A percentile compares a stretch with the other conserved stretches of the same genome.
These are phyloP conservation scores for Colletotrichum cereale DNA, from an alignment of 2,329 filamentous ascomycete species.

Conservation along the genomic window DNA sequence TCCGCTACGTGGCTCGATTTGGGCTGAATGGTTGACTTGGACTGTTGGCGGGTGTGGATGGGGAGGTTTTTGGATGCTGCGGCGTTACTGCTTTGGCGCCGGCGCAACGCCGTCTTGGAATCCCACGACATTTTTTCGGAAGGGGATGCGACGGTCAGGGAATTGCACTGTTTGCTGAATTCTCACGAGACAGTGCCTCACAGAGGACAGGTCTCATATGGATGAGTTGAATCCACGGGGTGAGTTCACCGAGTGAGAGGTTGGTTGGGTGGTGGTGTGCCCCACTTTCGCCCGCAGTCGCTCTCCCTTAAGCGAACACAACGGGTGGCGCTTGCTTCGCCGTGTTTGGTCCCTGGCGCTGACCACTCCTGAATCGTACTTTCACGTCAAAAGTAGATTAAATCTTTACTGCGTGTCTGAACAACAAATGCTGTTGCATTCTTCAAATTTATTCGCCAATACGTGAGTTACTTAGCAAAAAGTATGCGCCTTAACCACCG, in stretches of 20 bases:
- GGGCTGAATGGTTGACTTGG: conserved; percentile 55
- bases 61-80: conserved; percentile 53
- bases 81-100: conserved; percentile 62
- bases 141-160: not conserved
- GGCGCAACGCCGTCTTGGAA: conserved; percentile 53
- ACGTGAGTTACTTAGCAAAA: not conserved
- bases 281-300: conserved; percentile 26
- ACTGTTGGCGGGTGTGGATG: conserved; percentile 56
- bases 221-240: conserved; percentile 5
- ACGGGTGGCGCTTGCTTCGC: conserved; percentile 2
- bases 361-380: not conserved
- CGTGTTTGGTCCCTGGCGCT: not conserved
- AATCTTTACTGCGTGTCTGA: not conserved
- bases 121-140: conserved; percentile 53
- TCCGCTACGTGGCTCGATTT: conserved; percentile 77
- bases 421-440: not conserved
- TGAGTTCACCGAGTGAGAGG: conserved; percentile 19
- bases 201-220: conserved; percentile 21
- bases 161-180: too few relatives aligned
- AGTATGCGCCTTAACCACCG: not conserved
- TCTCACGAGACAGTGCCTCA: not conserved
- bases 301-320: conserved; percentile 30
- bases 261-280: conserved; percentile 12
- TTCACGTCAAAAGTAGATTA: not conserved
- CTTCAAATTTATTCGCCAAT: not conserved